Percentiles rank a stretch among this genome's conserved stretches.
phyloP scores from a whole-genome alignment of 768 basidiomycete species.

The Podaxis sp. region DNA sequence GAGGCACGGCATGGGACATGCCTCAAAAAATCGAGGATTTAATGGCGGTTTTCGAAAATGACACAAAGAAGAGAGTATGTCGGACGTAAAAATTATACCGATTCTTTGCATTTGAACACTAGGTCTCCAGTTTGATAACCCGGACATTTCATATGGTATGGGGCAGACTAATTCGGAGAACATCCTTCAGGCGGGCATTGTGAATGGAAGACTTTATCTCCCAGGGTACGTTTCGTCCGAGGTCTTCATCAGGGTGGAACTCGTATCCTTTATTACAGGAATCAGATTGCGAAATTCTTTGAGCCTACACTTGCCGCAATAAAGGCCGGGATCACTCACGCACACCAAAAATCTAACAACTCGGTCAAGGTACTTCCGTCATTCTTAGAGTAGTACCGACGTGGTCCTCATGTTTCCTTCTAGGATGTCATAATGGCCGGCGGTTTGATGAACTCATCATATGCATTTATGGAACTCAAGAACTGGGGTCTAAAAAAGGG shows the following conservation, averaged over 20 bases:
- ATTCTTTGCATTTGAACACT: neutral
- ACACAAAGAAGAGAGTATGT: neutral
- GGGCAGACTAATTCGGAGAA: neutral
- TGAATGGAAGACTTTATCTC: neutral
- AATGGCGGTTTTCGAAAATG: neutral
- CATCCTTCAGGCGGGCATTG: neutral
- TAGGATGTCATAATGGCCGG: neutral
- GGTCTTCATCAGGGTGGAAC: neutral
- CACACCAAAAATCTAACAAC: neutral
- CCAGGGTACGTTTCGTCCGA: neutral
- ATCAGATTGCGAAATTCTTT: neutral
- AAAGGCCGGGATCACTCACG: neutral
- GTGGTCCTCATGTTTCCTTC: neutral
- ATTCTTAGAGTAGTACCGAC: neutral
- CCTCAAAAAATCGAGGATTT: neutral
- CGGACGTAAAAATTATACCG: neutral
- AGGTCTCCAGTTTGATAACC: neutral
- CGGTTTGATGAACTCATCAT: neutral
- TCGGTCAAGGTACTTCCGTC: neutral
- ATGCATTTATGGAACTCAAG: neutral
- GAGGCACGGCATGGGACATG: neutral
- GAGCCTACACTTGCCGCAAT: neutral
- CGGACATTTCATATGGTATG: neutral
- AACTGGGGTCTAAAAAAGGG: neutral
- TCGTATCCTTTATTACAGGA: neutral